A percentile compares a stretch with the other conserved stretches of the same genome.
These are phyloP conservation scores for Phytopythium oedochilum DNA, from an alignment of 352 stramenopile genomes.

Conservation along the genomic window DNA sequence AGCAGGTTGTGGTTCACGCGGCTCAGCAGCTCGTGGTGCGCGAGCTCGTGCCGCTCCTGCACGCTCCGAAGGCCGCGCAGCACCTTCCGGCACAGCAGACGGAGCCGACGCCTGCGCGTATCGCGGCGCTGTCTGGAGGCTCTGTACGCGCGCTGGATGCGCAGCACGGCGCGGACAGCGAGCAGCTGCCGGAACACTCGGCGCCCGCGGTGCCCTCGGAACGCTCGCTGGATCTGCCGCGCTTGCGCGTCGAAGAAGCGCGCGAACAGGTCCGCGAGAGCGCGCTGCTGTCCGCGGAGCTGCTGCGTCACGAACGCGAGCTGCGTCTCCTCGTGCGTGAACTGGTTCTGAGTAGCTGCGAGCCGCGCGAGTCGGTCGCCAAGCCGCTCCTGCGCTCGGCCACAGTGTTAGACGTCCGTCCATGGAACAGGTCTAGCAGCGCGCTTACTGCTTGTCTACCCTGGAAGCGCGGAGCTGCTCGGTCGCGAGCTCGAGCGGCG, in stretches of 20 bases:
- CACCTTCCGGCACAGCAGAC: conserved; percentile 39
- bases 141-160: conserved; percentile 44
- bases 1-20: conserved; percentile 56
- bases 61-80: conserved; percentile 47
- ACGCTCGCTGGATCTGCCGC: conserved; percentile 82
- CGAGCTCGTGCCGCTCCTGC: conserved; percentile 26
- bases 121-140: conserved; percentile 23
- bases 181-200: conserved; percentile 29
- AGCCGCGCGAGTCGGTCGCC: conserved; percentile 21
- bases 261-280: conserved; percentile 12
- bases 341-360: conserved; percentile 23
- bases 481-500: conserved; percentile 21
- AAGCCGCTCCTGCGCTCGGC: conserved; percentile 5
- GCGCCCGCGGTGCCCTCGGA: conserved; percentile 76
- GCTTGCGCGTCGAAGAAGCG: conserved; percentile 31
- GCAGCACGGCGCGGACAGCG: conserved; percentile 30
- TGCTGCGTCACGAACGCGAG: conserved; percentile 14
- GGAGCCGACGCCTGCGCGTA: conserved; percentile 27
- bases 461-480: conserved; percentile 16
- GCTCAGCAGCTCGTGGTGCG: conserved; percentile 46
- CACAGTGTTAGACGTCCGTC: too few species aligned
- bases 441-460: too few species aligned
- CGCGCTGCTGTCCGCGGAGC: conserved; percentile 22
- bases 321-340: conserved; percentile 25
- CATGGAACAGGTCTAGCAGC: too few species aligned